Evolutionary conservation across 345 rosid genomes (phyloP), one percentile per base, ranked within the genome.

Genomic region (Pistacia integerrima): DNA sequence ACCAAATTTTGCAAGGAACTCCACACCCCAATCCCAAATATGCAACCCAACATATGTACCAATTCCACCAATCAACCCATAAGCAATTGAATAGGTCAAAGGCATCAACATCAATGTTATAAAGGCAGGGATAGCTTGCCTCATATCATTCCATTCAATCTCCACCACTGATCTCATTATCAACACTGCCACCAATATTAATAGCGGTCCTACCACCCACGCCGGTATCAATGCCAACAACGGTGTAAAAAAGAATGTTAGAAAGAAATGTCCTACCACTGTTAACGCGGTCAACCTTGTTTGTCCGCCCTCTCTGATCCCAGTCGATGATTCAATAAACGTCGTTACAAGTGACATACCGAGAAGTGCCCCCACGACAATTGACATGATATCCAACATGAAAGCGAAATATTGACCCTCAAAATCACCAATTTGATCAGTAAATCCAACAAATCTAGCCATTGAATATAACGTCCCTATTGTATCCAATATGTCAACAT

Each of bases 121-220:
- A 14, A 96, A 96, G 1, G 91, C 97, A 12, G 99, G 98, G 59
- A 96, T 92, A 2, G 99, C 99, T 49, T 93, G 81, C 72, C 85
- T 88, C 99, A 96, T 96, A 64, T 93, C 98, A 30, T 79, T 77
- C 99, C 99, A 96, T 9, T 96, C 85, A 3, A 96, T 87, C 77
- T 96, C 99, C 83, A 81, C 90, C 84, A 93, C 97, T 3, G 98
- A 75, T 75, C 83, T 88, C 99, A 96, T 96, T 98, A 96, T 96
- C 89, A 96, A 33, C 74, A 92, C 99, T 25, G 98, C 99, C 0
- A 93, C 99, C 66, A 96, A 56, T 2, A 96, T 86, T 86, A 96
- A 66, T 41, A 97, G 99, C 33, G 99, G 98, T 9, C 98, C 99
- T 22, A 96, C 98, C 30, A 97, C 99, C 99, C 99, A 93, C 0